A percentile compares a stretch with the other conserved stretches of the same genome.
phyloP scores from a whole-genome alignment of 371 early-diverging fungal genomes.

The Mucor saturninus region DNA sequence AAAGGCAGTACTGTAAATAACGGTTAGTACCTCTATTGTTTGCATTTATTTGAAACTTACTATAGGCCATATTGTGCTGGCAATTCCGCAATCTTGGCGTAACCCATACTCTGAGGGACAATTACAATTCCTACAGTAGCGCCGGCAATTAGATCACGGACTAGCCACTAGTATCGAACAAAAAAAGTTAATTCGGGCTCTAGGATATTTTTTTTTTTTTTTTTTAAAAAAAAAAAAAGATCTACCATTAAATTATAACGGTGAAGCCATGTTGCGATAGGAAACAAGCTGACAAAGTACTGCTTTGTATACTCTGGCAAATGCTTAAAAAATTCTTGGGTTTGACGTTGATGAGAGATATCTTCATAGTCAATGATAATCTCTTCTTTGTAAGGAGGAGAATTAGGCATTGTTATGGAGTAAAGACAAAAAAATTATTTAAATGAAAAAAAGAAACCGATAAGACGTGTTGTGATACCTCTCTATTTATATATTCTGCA shows the following conservation, averaged over 20 bases:
- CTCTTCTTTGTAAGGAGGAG: conserved; percentile 8
- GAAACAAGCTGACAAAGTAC: conserved; percentile 56
- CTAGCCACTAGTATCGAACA: conserved; percentile 65
- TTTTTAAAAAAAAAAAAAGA: conserved; percentile 39
- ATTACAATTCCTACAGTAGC: conserved; percentile 88
- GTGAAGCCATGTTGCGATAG: conserved; percentile 73
- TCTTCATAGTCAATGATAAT: conserved; percentile 45
- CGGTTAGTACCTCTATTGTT: not conserved
- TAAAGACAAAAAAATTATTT: not conserved
- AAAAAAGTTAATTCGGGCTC: not conserved
- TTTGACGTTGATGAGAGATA: conserved; percentile 26
- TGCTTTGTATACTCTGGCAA: conserved; percentile 36
- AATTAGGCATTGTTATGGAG: not conserved
- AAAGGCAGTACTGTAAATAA: conserved; percentile 60
- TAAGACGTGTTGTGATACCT: not conserved
- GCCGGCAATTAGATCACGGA: conserved; percentile 89
- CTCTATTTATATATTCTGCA: conserved; percentile 3
- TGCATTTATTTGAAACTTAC: conserved; percentile 42
- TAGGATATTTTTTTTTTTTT: not conserved
- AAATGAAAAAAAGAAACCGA: conserved; percentile 1
- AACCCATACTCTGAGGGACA: conserved; percentile 87
- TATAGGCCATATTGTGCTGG: conserved; percentile 89
- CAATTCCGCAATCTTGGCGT: conserved; percentile 83
- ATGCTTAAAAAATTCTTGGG: conserved; percentile 26
- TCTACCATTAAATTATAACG: conserved; percentile 71